Evolutionary conservation across 345 rosid genomes (phyloP).

Genomic region (Linum usitatissimum): DNA sequence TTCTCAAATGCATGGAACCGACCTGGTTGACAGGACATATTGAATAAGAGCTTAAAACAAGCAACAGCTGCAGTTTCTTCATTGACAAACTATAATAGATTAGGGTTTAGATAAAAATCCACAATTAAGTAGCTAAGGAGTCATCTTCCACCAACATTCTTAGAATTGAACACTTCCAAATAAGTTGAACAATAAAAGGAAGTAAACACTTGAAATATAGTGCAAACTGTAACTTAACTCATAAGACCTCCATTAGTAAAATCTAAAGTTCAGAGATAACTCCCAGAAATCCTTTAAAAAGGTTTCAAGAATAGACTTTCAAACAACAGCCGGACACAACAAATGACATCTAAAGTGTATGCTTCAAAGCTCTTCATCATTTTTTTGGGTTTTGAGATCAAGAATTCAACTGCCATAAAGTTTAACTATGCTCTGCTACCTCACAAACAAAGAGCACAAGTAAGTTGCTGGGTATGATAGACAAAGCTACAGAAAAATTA

Average conservation of each 20-base stretch:
- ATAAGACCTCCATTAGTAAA: background rate
- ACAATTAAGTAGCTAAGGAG: background rate
- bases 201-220: background rate
- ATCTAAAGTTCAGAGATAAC: background rate
- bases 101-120: background rate
- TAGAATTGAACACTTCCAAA: background rate
- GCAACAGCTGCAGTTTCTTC: background rate
- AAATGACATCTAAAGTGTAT: background rate
- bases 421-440: background rate
- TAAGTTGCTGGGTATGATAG: background rate
- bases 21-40: conserved; percentile 35
- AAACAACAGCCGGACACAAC: background rate
- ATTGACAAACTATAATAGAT: background rate
- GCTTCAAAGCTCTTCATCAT: background rate
- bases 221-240: background rate
- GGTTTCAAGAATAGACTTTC: background rate
- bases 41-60: background rate
- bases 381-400: background rate
- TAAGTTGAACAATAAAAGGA: background rate
- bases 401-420: background rate
- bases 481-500: background rate
- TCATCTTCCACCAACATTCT: background rate
- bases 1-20: conserved; percentile 87
- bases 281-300: background rate
- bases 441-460: background rate